phyloP scores from a whole-genome alignment of 169 alveolate species.

The Besnoitia besnoiti region DNA sequence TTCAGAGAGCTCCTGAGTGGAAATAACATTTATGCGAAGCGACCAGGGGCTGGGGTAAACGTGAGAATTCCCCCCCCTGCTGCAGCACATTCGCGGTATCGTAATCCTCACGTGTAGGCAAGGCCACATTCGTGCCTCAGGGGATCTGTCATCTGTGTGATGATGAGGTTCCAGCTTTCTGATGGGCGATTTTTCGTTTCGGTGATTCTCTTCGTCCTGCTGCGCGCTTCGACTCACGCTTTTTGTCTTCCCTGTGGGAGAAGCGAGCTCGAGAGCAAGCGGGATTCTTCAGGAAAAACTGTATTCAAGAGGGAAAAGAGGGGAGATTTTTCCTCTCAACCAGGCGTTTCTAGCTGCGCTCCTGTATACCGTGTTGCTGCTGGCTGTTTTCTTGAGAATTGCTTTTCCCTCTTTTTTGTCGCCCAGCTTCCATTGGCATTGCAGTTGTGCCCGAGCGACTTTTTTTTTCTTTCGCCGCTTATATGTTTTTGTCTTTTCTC shows the following conservation, averaged over 20 bases:
- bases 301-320: neutral
- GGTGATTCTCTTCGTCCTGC: too few relatives aligned
- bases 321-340: neutral
- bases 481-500: neutral
- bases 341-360: neutral
- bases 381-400: neutral
- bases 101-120: too few relatives aligned
- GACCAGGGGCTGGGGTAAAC: too few relatives aligned
- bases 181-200: too few relatives aligned
- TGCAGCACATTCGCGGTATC: too few relatives aligned
- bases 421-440: neutral
- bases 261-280: neutral
- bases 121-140: too few relatives aligned
- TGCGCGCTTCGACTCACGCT: neutral
- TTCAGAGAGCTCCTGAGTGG: too few relatives aligned
- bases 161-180: too few relatives aligned
- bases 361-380: neutral
- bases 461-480: neutral
- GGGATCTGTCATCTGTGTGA: too few relatives aligned
- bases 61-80: too few relatives aligned
- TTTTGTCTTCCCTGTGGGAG: neutral
- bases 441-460: neutral
- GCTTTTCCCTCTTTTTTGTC: neutral
- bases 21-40: too few relatives aligned
- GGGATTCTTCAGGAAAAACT: neutral